Conservation (phyloP, 2,329 filamentous ascomycete species). For the Dactylellina cionopaga region DNA sequence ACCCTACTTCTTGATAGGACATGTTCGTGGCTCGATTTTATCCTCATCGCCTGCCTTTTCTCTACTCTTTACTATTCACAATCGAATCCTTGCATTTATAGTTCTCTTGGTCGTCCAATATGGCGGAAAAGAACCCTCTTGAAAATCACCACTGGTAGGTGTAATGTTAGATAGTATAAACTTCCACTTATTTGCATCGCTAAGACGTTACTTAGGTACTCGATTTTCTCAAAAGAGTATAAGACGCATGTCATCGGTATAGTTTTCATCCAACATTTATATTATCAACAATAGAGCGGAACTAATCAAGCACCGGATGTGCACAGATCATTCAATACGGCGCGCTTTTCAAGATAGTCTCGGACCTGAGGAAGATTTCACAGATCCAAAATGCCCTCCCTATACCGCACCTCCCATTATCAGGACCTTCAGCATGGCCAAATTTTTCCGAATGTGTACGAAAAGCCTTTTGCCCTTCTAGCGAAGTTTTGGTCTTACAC, state of each 20-base stretch:
- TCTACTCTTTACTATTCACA: not conserved
- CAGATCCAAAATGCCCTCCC: slow-evolving; percentile 36
- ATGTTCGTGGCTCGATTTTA: too few relatives aligned
- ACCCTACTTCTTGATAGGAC: too few relatives aligned
- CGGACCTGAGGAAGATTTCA: slow-evolving; percentile 38
- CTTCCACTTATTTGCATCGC: not conserved
- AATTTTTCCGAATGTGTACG: slow-evolving; percentile 55
- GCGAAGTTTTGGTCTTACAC: not conserved
- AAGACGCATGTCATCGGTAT: slow-evolving; percentile 32
- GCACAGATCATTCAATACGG: slow-evolving; percentile 34
- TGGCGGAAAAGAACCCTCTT: slow-evolving; percentile 40
- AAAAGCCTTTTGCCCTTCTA: too few relatives aligned
- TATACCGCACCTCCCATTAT: slow-evolving; percentile 50
- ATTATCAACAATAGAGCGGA: too few relatives aligned
- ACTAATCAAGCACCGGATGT: too few relatives aligned
- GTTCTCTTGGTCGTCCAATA: not conserved
- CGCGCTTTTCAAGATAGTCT: slow-evolving; percentile 39
- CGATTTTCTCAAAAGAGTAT: slow-evolving; percentile 44
- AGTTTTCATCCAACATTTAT: too few relatives aligned
- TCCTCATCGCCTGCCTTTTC: not conserved
- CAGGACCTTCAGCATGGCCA: slow-evolving; percentile 46
- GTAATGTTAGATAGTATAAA: not conserved
- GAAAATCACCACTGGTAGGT: slow-evolving; percentile 30
- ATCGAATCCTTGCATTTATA: not conserved
- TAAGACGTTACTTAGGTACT: slow-evolving; percentile 27